phyloP scores from a whole-genome alignment of 140 eudicot species.

The Senecio squalidus region DNA sequence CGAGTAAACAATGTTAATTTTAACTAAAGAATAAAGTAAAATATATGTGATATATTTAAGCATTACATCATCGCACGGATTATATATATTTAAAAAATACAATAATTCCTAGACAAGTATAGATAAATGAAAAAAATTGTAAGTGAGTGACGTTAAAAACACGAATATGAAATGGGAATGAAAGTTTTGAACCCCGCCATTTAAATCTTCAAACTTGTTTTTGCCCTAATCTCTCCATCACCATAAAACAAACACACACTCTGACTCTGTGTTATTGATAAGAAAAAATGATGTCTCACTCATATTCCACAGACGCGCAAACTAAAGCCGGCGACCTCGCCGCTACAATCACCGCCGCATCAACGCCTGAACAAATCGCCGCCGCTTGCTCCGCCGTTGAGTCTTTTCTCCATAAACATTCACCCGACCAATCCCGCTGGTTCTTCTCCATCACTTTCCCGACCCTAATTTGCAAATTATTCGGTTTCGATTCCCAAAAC shows the following conservation, averaged over 20 bases:
- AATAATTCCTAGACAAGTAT: no score
- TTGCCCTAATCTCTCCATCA: slow-evolving; percentile 30
- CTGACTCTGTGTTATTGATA: neutral
- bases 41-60: no score
- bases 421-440: slow-evolving; percentile 79
- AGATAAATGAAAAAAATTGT: neutral
- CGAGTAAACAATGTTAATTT: no score
- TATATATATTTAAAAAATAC: no score
- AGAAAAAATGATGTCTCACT: slow-evolving; percentile 47
- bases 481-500: slow-evolving; percentile 53
- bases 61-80: no score
- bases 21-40: no score
- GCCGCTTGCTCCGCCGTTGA: slow-evolving; percentile 62
- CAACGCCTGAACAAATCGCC: slow-evolving; percentile 54
- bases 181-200: slow-evolving; percentile 23
- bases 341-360: slow-evolving; percentile 48
- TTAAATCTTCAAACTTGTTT: slow-evolving; percentile 27
- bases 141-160: neutral
- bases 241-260: neutral
- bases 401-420: slow-evolving; percentile 49
- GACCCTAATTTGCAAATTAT: slow-evolving; percentile 72
- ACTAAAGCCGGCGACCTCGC: slow-evolving; percentile 72
- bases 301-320: slow-evolving; percentile 71
- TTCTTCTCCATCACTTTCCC: slow-evolving; percentile 93
- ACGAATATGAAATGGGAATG: slow-evolving; percentile 11